A percentile compares a stretch with the other conserved stretches of the same genome.
phyloP scores from a whole-genome alignment of 2,329 filamentous ascomycete species.

The Trichophyton benhamiae region DNA sequence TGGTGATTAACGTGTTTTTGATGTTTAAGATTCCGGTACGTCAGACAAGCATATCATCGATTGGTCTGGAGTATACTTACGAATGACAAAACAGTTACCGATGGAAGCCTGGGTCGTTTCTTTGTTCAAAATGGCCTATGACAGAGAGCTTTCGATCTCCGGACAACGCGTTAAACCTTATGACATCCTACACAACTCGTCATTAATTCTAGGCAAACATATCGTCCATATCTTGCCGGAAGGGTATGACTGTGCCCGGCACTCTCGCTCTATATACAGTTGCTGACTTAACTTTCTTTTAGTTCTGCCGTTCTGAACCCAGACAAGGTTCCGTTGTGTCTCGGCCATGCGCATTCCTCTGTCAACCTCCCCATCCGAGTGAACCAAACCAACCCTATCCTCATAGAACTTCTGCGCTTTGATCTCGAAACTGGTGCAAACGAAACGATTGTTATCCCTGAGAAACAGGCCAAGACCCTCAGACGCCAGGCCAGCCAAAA shows the following conservation, averaged over 20 bases:
- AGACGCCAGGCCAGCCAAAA: slow-evolving; percentile 56
- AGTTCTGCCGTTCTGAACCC: slow-evolving; percentile 81
- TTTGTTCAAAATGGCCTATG: slow-evolving; percentile 70
- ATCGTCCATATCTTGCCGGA: slow-evolving; percentile 97
- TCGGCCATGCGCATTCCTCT: slow-evolving; percentile 50
- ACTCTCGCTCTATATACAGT: not conserved
- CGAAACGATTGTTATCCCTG: slow-evolving; percentile 64
- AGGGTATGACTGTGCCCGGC: slow-evolving; percentile 44
- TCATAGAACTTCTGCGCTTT: slow-evolving; percentile 76
- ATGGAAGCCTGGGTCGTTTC: slow-evolving; percentile 60
- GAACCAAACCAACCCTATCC: slow-evolving; percentile 80
- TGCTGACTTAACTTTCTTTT: slow-evolving; percentile 19
- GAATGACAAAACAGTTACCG: slow-evolving; percentile 49
- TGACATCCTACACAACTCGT: slow-evolving; percentile 78
- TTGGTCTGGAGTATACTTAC: slow-evolving; percentile 1
- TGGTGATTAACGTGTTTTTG: slow-evolving; percentile 64
- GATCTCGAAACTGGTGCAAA: slow-evolving; percentile 71
- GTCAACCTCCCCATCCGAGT: slow-evolving; percentile 72
- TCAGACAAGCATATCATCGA: slow-evolving; percentile 10
- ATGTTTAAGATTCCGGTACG: slow-evolving; percentile 81
- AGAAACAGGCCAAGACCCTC: slow-evolving; percentile 62
- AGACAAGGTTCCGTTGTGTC: slow-evolving; percentile 64
- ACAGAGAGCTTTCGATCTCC: slow-evolving; percentile 85
- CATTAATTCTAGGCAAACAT: slow-evolving; percentile 87
- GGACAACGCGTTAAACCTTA: slow-evolving; percentile 83